Percentiles rank a stretch among this genome's conserved stretches.
Evolutionary conservation across 805 yeast genomes (phyloP).

Genomic region (Metschnikowia matae): DNA sequence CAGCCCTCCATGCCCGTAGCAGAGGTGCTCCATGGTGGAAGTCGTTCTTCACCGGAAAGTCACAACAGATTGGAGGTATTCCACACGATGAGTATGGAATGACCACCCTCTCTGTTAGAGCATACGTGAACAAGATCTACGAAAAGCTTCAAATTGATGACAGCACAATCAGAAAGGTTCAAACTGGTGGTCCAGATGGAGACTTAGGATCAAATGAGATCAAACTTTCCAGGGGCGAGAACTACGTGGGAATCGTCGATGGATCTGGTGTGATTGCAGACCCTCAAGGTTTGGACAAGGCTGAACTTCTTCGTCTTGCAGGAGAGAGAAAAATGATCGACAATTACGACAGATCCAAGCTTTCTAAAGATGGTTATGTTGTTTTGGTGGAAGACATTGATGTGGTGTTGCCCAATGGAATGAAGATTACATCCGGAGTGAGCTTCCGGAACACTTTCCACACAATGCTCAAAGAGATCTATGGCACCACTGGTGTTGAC

Average conservation of each 20-base stretch:
- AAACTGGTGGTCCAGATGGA: slow-evolving; percentile 99
- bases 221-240: slow-evolving; percentile 75
- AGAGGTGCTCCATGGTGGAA: slow-evolving; percentile 99
- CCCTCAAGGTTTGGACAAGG: slow-evolving; percentile 81
- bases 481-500: slow-evolving; percentile 58
- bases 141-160: slow-evolving; percentile 66
- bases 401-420: slow-evolving; percentile 72
- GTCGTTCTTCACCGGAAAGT: slow-evolving; percentile 95
- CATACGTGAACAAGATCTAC: slow-evolving; percentile 84
- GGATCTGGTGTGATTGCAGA: slow-evolving; percentile 95
- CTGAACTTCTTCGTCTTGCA: slow-evolving; percentile 77
- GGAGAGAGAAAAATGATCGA: slow-evolving; percentile 69
- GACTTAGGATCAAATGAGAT: slow-evolving; percentile 96
- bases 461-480: slow-evolving; percentile 60
- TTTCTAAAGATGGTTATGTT: slow-evolving; percentile 72
- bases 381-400: slow-evolving; percentile 85
- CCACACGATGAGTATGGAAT: slow-evolving; percentile 98
- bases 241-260: slow-evolving; percentile 84
- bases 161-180: slow-evolving; percentile 66
- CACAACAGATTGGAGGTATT: slow-evolving; percentile 89
- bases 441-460: slow-evolving; percentile 90
- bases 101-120: slow-evolving; percentile 93
- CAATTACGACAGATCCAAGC: slow-evolving; percentile 59
- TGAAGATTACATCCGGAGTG: slow-evolving; percentile 74
- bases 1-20: slow-evolving; percentile 84